Conservation (phyloP, 208 protist species). For the Acanthamoeba castellanii region DNA sequence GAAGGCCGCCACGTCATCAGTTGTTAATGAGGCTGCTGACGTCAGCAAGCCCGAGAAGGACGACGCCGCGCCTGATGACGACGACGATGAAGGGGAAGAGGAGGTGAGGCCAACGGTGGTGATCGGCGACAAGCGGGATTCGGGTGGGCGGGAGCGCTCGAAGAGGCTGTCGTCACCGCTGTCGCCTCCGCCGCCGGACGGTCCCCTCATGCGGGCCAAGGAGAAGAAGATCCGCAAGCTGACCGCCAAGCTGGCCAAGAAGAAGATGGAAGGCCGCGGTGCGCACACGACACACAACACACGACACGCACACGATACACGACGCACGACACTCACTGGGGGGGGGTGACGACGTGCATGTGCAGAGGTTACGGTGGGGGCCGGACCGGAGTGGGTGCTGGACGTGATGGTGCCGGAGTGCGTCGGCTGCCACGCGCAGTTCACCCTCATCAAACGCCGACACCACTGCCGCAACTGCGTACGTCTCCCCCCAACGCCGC, state of each 20-base stretch:
- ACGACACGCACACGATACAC: background rate
- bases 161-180: background rate
- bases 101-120: too few species aligned
- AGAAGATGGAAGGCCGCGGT: slow-evolving; percentile 52
- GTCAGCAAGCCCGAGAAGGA: background rate
- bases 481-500: background rate
- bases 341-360: too few species aligned
- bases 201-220: background rate
- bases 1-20: background rate
- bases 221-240: background rate
- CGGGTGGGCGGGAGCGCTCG: too few species aligned
- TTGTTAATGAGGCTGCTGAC: background rate
- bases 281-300: background rate
- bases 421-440: background rate
- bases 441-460: slow-evolving; percentile 55
- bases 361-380: background rate
- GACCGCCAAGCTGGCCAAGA: slow-evolving; percentile 15
- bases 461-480: slow-evolving; percentile 60
- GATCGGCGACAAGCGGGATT: too few species aligned
- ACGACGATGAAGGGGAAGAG: too few species aligned
- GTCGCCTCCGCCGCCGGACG: background rate
- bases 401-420: slow-evolving; percentile 44
- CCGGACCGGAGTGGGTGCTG: slow-evolving; percentile 5
- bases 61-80: too few species aligned
- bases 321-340: too few species aligned